A percentile compares a stretch with the other conserved stretches of the same genome.
These are phyloP conservation scores for Leccinum subtestaceum DNA, from an alignment of 768 basidiomycete species.

Conservation along the genomic window DNA sequence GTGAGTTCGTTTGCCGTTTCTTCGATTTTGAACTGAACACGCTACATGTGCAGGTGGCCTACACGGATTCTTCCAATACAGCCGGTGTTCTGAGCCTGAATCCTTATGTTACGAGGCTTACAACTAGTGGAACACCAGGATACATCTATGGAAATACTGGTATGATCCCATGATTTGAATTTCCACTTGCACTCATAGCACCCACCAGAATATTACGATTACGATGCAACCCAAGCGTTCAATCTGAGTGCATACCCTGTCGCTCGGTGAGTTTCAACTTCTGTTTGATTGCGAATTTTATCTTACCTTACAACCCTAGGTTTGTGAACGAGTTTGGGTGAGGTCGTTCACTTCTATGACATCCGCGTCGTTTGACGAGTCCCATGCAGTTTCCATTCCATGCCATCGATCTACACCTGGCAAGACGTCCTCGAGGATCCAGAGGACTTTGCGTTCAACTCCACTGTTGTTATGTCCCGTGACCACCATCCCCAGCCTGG, in stretches of 20 bases:
- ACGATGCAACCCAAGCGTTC: slow-evolving; percentile 51
- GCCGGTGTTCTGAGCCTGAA: slow-evolving; percentile 55
- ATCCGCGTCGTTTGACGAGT: background rate
- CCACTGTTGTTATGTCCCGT: slow-evolving; percentile 52
- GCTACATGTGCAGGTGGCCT: slow-evolving; percentile 40
- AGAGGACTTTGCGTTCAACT: slow-evolving; percentile 56
- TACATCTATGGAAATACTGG: slow-evolving; percentile 56
- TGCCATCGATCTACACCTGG: slow-evolving; percentile 63
- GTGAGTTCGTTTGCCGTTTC: slow-evolving; percentile 25
- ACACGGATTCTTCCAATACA: slow-evolving; percentile 60
- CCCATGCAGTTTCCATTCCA: slow-evolving; percentile 51
- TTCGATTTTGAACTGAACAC: background rate
- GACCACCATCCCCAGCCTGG: slow-evolving; percentile 58
- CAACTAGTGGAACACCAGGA: slow-evolving; percentile 45
- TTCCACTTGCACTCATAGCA: background rate
- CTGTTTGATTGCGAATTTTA: background rate
- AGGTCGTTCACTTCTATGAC: slow-evolving; percentile 4
- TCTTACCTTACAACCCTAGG: slow-evolving; percentile 23
- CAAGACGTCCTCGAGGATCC: slow-evolving; percentile 50
- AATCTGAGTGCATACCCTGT: slow-evolving; percentile 53
- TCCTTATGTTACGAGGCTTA: slow-evolving; percentile 50
- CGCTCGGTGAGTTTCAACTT: slow-evolving; percentile 32
- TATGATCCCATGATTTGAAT: slow-evolving; percentile 18
- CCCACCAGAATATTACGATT: slow-evolving; percentile 51
- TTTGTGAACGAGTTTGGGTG: slow-evolving; percentile 62